Evolutionary conservation across 2,329 filamentous ascomycete genomes (phyloP), one percentile per base, ranked within the genome.

Genomic region (Venturia aucupariae): DNA sequence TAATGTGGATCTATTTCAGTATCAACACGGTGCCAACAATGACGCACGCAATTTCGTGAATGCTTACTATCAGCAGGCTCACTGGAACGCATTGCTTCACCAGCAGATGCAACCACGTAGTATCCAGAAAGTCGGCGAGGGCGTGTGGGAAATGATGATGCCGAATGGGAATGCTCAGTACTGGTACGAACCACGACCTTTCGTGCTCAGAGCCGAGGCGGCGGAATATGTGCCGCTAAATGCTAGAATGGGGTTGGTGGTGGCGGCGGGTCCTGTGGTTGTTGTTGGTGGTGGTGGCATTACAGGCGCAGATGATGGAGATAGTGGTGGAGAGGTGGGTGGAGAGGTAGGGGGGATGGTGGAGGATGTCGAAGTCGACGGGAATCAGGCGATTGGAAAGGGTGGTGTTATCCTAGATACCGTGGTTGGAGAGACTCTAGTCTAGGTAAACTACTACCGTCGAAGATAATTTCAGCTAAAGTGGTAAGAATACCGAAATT

Each of bases 291-390:
- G 22, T 17, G 46, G 46, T 27, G 22, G 22, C 15, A 22, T 13
- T 1, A 24, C 27, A 11, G 22, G 22, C 22, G 4, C 22, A 13
- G 13, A 10, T 48, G n/a, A 13, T 7, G 3, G 11, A 10, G n/a
- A 48, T n/a, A n/a, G 27, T 27, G 46, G 4, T 22, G 46, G 4
- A 15, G 46, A 27, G 24, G 46, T 7, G 6, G 44, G n/a, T 22
- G n/a, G 24, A 22, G n/a, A 7, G 44, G n/a, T 22, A 8, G 44
- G 11, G n/a, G 44, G 3, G 19, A 46, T 22, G 19, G 4, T 17
- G 46, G 46, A 27, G 22, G 27, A 15, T 67, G 67, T 22, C 22
- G 46, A 17, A 51, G 46, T 10, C 6, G 46, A 24, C 7, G n/a
- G n/a, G 13, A n/a, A 24, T n/a, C n/a, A n/a, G n/a, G n/a, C n/a